Evolutionary conservation across 2,329 filamentous ascomycete genomes (phyloP).

Genomic region (Aspergillus sp.): DNA sequence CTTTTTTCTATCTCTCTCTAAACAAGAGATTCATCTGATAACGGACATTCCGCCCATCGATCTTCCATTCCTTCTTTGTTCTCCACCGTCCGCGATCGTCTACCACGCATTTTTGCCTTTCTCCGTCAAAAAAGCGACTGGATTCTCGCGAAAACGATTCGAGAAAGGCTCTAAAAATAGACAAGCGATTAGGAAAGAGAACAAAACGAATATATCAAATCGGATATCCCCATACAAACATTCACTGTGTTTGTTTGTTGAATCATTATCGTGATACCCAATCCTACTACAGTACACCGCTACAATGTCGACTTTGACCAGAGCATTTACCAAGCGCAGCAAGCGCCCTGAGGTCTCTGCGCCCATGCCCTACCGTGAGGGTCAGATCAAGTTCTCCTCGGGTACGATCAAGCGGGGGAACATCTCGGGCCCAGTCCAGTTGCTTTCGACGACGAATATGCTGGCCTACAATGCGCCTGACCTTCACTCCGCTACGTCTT

Average conservation of each 20-base stretch:
- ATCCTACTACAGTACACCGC: not conserved
- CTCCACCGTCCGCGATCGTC: slow-evolving; percentile 22
- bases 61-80: slow-evolving; percentile 27
- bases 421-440: slow-evolving; percentile 81
- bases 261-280: not conserved
- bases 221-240: not conserved
- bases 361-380: slow-evolving; percentile 40
- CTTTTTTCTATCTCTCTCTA: slow-evolving; percentile 2
- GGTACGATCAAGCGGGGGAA: slow-evolving; percentile 43
- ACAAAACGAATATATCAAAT: slow-evolving; percentile 4
- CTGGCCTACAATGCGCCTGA: slow-evolving; percentile 92
- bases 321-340: slow-evolving; percentile 46
- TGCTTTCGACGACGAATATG: slow-evolving; percentile 94
- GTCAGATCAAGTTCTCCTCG: slow-evolving; percentile 40
- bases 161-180: slow-evolving; percentile 1
- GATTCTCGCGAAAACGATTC: slow-evolving; percentile 7
- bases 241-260: not conserved
- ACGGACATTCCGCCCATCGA: slow-evolving; percentile 24
- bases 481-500: slow-evolving; percentile 48
- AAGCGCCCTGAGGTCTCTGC: slow-evolving; percentile 43
- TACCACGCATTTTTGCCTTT: slow-evolving; percentile 19
- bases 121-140: slow-evolving; percentile 4
- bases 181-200: slow-evolving; percentile 2
- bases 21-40: slow-evolving; percentile 17
- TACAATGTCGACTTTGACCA: slow-evolving; percentile 35